A percentile compares a stretch with the other conserved stretches of the same genome.
Evolutionary conservation across 352 stramenopile genomes (phyloP).

Genomic region (Thalassiosira mediterranea): DNA sequence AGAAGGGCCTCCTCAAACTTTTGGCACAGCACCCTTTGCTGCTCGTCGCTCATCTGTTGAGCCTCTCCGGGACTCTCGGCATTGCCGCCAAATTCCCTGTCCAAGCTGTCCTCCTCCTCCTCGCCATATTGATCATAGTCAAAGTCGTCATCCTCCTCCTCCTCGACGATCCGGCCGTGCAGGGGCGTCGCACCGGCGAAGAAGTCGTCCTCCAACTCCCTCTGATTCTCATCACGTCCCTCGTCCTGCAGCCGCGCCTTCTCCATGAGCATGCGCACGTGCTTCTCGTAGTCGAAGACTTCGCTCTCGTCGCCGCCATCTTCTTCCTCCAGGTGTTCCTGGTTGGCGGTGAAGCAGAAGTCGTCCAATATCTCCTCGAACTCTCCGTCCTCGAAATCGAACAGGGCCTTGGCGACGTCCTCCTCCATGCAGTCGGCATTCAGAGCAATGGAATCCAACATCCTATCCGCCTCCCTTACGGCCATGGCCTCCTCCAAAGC

Average conservation of each 20-base stretch:
- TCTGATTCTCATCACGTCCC: slow-evolving; percentile 18
- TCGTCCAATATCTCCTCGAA: slow-evolving; percentile 84
- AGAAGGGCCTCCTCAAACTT: slow-evolving; percentile 84
- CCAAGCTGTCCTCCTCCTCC: slow-evolving; percentile 44
- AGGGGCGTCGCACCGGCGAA: slow-evolving; percentile 65
- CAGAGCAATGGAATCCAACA: slow-evolving; percentile 76
- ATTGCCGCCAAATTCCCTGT: slow-evolving; percentile 35
- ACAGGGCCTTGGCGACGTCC: slow-evolving; percentile 75
- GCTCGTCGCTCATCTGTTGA: slow-evolving; percentile 61
- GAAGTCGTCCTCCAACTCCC: slow-evolving; percentile 65
- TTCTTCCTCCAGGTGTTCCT: slow-evolving; percentile 50
- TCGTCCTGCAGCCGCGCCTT: slow-evolving; percentile 63
- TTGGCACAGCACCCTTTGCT: slow-evolving; percentile 67
- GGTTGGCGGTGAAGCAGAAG: slow-evolving; percentile 78
- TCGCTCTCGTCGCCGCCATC: slow-evolving; percentile 16
- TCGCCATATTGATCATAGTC: slow-evolving; percentile 49
- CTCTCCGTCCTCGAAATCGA: slow-evolving; percentile 67
- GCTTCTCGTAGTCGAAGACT: slow-evolving; percentile 82
- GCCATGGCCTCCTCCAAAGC: slow-evolving; percentile 41
- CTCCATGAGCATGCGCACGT: slow-evolving; percentile 74
- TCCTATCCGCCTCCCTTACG: slow-evolving; percentile 67
- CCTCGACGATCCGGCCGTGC: slow-evolving; percentile 32
- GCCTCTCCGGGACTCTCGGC: background rate
- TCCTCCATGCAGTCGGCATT: slow-evolving; percentile 81
- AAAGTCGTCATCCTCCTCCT: slow-evolving; percentile 56